Evolutionary conservation across 179 eudicot species (phyloP).

Genomic region (Beta macrorhiza): DNA sequence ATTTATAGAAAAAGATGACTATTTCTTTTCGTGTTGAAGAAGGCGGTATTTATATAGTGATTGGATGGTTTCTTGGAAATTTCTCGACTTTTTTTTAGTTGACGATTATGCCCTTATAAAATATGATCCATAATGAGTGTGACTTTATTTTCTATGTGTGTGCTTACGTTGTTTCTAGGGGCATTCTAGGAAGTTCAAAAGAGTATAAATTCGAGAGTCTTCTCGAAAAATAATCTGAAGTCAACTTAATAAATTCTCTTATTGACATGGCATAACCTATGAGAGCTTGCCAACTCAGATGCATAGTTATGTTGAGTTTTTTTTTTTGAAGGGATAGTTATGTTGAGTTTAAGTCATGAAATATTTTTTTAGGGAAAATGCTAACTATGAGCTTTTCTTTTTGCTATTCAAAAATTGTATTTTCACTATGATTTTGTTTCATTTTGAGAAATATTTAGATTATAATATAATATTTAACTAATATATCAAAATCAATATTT

Average conservation of each 20-base stretch:
- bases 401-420: too few species aligned
- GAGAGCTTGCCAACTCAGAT: slow-evolving; percentile 8
- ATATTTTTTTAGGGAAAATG: too few species aligned
- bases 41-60: neutral
- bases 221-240: slow-evolving; percentile 16
- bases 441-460: too few species aligned
- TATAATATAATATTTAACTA: too few species aligned
- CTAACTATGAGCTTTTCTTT: too few species aligned
- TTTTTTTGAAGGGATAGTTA: too few species aligned
- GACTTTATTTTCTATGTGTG: too few species aligned
- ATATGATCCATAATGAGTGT: too few species aligned
- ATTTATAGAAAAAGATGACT: too few species aligned
- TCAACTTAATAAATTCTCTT: neutral
- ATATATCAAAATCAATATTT: too few species aligned
- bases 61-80: slow-evolving; percentile 19
- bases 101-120: slow-evolving; percentile 16
- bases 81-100: neutral
- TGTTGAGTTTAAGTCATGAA: too few species aligned
- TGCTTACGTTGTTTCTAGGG: neutral
- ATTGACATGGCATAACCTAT: slow-evolving; percentile 20
- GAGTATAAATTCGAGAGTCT: neutral
- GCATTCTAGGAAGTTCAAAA: neutral
- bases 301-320: neutral
- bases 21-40: neutral
- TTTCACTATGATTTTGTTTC: too few species aligned